These are phyloP conservation scores for Agroathelia rolfsii DNA, from an alignment of 1,284 basidiomycete genomes.

Conservation along the genomic window DNA sequence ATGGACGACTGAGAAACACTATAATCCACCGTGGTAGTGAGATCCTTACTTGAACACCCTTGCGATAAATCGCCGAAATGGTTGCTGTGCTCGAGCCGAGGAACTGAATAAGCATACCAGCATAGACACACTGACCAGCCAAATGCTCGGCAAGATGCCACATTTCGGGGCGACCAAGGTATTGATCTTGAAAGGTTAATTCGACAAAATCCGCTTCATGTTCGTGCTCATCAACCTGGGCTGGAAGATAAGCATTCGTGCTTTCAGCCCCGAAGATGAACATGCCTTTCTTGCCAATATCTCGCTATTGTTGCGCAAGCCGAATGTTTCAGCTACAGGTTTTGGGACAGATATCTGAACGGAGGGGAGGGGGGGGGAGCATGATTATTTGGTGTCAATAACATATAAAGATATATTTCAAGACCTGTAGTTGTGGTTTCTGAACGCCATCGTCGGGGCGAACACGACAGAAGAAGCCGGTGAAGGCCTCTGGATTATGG, in stretches of 20 bases:
- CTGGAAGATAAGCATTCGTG: conserved; percentile 7
- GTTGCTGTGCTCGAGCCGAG: conserved; percentile 73
- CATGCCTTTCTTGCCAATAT: conserved; percentile 59
- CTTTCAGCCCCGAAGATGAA: conserved; percentile 6
- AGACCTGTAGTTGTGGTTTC: conserved; percentile 59
- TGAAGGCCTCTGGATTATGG: conserved; percentile 30
- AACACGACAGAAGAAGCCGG: conserved; percentile 56
- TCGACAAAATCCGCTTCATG: conserved; percentile 78
- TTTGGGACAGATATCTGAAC: conserved; percentile 63
- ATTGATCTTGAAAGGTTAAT: conserved; percentile 85
- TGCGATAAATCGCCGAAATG: conserved; percentile 67
- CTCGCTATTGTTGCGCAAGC: conserved; percentile 61
- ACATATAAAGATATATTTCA: conserved; percentile 1
- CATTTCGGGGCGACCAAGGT: conserved; percentile 88
- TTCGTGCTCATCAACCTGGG: conserved; percentile 54
- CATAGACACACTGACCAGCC: conserved; percentile 65
- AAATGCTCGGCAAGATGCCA: conserved; percentile 77
- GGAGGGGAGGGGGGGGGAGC: conserved; percentile 8
- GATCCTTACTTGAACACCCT: conserved; percentile 44
- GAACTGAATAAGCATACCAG: conserved; percentile 65
- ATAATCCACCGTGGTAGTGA: too few species aligned
- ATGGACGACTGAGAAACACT: conserved; percentile 7
- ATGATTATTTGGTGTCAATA: too few species aligned
- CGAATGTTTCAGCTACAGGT: conserved; percentile 57
- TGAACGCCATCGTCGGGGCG: conserved; percentile 48